phyloP scores from a whole-genome alignment of 2,329 filamentous ascomycete genomes.

The Grosmannia clavigera region DNA sequence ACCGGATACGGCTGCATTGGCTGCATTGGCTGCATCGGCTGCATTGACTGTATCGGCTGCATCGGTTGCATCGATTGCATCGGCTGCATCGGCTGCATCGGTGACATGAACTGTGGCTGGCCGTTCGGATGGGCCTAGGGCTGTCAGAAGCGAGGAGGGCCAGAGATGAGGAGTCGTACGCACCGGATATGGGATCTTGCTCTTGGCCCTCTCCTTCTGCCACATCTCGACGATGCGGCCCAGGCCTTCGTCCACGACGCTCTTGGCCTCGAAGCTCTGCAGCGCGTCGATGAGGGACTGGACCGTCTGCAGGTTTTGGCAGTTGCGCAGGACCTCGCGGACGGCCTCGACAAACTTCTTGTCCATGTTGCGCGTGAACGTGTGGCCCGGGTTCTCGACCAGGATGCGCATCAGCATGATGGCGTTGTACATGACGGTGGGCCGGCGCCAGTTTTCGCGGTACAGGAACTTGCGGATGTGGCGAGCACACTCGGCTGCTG shows the following conservation, averaged over 20 bases:
- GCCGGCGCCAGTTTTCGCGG: constrained; percentile 51
- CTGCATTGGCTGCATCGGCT: not conserved
- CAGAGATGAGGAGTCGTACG: not conserved
- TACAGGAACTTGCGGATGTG: constrained; percentile 73
- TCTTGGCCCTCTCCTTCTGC: constrained; percentile 69
- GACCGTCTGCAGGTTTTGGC: constrained; percentile 62
- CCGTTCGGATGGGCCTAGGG: not conserved
- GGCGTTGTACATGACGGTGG: constrained; percentile 83
- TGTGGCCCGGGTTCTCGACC: constrained; percentile 77
- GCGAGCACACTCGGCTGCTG: constrained; percentile 68
- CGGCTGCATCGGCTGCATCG: not conserved
- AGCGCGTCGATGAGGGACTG: constrained; percentile 83
- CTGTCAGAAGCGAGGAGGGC: not conserved
- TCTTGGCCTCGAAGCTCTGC: constrained; percentile 61
- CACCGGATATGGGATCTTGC: constrained; percentile 29
- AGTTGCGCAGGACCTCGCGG: constrained; percentile 61
- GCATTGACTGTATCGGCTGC: not conserved
- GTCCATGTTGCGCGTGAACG: constrained; percentile 85
- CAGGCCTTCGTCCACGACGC: constrained; percentile 62
- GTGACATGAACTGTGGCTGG: not conserved
- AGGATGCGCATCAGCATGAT: constrained; percentile 93
- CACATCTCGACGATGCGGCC: constrained; percentile 69
- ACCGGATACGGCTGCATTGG: not conserved
- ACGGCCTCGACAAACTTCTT: constrained; percentile 66
- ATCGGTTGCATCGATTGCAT: not conserved